A percentile compares a stretch with the other conserved stretches of the same genome.
These are phyloP conservation scores for Platismatia glauca DNA, from an alignment of 495 filamentous ascomycete species.

Conservation along the genomic window DNA sequence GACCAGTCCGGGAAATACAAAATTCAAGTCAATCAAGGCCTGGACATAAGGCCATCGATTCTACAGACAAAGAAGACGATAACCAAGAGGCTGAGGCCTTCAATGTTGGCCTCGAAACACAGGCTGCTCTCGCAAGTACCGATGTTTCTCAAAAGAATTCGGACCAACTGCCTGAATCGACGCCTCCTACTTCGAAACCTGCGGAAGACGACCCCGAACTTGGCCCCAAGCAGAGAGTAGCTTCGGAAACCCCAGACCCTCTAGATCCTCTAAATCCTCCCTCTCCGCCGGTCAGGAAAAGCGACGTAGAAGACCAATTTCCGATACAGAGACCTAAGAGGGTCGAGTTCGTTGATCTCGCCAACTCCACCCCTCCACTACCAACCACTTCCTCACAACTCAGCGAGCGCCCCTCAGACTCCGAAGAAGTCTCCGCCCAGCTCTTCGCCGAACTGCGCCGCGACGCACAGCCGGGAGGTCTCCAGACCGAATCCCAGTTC, in stretches of 20 bases:
- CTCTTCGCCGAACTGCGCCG: conserved; percentile 11
- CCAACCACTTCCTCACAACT: background rate
- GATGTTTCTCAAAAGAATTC: background rate
- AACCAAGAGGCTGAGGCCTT: conserved; percentile 4
- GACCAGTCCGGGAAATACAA: background rate
- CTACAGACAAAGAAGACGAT: conserved; percentile 17
- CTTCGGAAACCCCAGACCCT: background rate
- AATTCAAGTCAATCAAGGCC: background rate
- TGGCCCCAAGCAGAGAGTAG: background rate
- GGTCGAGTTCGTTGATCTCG: background rate
- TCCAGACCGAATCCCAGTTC: conserved; percentile 25
- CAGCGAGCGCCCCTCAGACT: background rate
- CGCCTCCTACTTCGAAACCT: background rate
- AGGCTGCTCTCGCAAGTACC: background rate
- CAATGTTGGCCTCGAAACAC: conserved; percentile 9
- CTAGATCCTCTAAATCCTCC: background rate
- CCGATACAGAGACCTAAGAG: background rate
- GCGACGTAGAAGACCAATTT: background rate
- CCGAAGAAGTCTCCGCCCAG: conserved; percentile 16
- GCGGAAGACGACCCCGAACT: too few relatives aligned
- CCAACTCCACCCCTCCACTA: background rate
- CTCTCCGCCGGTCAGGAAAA: background rate
- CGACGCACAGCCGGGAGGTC: conserved; percentile 4
- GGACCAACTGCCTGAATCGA: background rate
- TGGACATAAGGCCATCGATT: conserved; percentile 12